Evolutionary conservation across 192 early-diverging fungal genomes (phyloP), one percentile per base, ranked within the genome.

Genomic region (Linnemannia hyalina): DNA sequence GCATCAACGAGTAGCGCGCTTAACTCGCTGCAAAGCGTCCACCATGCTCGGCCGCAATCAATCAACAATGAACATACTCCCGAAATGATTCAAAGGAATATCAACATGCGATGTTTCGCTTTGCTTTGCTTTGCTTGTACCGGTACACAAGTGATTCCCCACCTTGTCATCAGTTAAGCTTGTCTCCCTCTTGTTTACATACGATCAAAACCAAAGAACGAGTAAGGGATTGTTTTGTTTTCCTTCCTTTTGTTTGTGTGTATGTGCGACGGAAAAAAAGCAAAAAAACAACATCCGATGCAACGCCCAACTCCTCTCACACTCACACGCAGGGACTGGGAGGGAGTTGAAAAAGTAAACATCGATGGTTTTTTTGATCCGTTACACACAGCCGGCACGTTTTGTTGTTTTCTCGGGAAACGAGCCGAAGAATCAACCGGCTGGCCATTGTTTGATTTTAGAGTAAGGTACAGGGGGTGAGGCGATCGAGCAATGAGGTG

Each of bases 201-300:
- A 65, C 29, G 60, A 65, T 65, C 60, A 13, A 65, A 29, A 26
- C 26, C 8, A 29, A 32, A 32, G 26, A 57, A 23, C 23, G 22
- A 8, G 35, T 7, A 26, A 26, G 55, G 7, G 9, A 65, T 65
- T 65, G 44, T 46, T 55, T 46, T 46, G 44, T 46, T 46, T 46
- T 46, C 44, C 44, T 46, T 13, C 13, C 44, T 11, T 13, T 46
- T 65, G n/a, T 23, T n/a, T 57, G 9, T 57, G n/a, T 65, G 60
- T 65, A 9, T 65, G 60, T 65, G 29, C 60, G 60, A 65, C 60
- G 29, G 60, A 65, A 65, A 35, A 65, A 65, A 65, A 65, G 60
- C 60, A 65, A 65, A 23, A 23, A 35, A 65, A 15, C 60, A 65
- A 32, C 29, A 65, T 65, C 29, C 60, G 60, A 32, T 29, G 60